phyloP scores from a whole-genome alignment of 192 early-diverging fungal species.

The Backusella morwellensis region DNA sequence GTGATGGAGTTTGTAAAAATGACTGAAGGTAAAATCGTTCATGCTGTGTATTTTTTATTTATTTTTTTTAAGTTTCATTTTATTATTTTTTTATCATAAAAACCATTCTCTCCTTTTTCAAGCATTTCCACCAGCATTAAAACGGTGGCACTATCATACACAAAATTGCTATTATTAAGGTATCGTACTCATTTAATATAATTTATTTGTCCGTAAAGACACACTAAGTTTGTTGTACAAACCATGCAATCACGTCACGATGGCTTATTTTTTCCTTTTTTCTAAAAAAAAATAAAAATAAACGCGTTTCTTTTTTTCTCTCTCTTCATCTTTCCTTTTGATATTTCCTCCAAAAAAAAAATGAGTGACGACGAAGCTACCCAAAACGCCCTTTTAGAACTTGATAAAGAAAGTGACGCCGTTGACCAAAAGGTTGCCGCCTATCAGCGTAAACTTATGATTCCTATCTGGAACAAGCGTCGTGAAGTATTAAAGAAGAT shows the following conservation, averaged over 20 bases:
- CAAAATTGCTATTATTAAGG: no score
- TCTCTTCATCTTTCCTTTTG: background rate
- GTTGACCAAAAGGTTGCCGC: background rate
- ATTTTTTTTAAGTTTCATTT: no score
- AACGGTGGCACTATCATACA: no score
- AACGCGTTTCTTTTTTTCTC: background rate
- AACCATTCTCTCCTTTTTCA: no score
- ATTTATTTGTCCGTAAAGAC: no score
- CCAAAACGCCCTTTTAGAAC: background rate
- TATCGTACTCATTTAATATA: no score
- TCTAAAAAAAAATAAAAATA: background rate
- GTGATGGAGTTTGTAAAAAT: no score
- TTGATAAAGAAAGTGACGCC: background rate
- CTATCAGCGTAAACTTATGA: constrained; percentile 31
- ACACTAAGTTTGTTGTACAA: background rate
- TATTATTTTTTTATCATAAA: no score
- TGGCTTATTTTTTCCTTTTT: background rate
- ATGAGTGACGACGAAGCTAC: constrained; percentile 5
- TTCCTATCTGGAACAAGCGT: constrained; percentile 33
- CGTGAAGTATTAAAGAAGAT: constrained; percentile 36
- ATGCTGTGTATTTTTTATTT: no score
- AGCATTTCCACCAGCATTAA: no score
- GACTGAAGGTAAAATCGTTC: no score
- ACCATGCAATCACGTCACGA: constrained; percentile 1
- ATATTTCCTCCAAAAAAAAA: background rate